phyloP scores from a whole-genome alignment of 345 rosid genomes.

The Toxicodendron radicans region DNA sequence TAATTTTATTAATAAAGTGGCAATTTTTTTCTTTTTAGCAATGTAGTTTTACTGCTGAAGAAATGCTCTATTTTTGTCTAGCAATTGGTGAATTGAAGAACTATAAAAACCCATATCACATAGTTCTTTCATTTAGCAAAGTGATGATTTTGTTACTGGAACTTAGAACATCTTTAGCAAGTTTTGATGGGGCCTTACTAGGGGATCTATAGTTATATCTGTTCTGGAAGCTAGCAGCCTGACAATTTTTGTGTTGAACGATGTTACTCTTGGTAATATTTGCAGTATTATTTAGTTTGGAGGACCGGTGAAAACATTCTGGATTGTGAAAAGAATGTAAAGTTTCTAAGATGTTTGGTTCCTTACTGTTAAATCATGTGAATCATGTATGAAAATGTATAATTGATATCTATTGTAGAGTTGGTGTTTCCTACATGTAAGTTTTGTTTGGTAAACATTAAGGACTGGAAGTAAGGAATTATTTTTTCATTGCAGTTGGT shows the following conservation, averaged over 20 bases:
- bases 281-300: not conserved
- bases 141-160: too few species aligned
- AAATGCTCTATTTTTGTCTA: not conserved
- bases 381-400: not conserved
- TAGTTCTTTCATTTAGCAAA: not conserved
- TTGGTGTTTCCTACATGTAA: not conserved
- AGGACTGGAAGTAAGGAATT: not conserved
- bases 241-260: not conserved
- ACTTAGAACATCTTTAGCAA: too few species aligned
- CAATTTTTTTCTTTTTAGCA: not conserved
- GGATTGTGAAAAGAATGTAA: not conserved
- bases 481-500: not conserved
- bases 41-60: not conserved
- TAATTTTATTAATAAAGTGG: not conserved
- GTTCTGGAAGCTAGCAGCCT: not conserved
- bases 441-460: not conserved
- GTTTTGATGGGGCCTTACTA: not conserved
- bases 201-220: not conserved
- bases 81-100: not conserved
- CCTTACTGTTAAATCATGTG: not conserved
- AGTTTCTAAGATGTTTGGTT: not conserved
- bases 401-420: not conserved
- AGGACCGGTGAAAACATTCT: not conserved
- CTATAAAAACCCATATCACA: not conserved
- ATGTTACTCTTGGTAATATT: not conserved